Percentiles rank a stretch among this genome's conserved stretches.
Conservation (phyloP, 2,329 filamentous ascomycete genomes). For the Pyrenochaeta sp. region DNA sequence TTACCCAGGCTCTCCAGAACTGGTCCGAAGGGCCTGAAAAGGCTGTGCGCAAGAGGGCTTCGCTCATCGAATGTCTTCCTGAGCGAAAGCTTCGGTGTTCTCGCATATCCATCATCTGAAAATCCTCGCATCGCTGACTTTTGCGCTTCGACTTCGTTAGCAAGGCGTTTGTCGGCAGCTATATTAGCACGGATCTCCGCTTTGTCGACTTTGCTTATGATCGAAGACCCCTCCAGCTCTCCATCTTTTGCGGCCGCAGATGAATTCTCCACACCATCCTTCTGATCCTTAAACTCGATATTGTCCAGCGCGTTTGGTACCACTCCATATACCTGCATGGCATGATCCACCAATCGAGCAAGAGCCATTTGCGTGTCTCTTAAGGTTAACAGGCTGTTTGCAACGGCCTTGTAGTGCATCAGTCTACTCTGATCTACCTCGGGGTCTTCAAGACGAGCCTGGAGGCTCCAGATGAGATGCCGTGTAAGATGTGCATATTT, state of each 20-base stretch:
- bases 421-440: conserved; percentile 17
- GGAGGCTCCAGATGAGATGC: conserved; percentile 38
- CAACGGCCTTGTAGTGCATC: conserved; percentile 29
- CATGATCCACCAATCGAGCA: conserved; percentile 31
- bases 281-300: neutral
- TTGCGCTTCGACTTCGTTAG: conserved; percentile 37
- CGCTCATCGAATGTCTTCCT: conserved; percentile 29
- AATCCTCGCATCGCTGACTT: conserved; percentile 39
- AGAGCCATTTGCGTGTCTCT: conserved; percentile 43
- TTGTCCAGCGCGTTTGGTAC: conserved; percentile 18
- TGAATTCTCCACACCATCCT: neutral
- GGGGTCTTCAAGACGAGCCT: conserved; percentile 36
- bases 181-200: conserved; percentile 17
- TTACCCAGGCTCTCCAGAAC: conserved; percentile 37
- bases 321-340: conserved; percentile 33
- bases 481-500: conserved; percentile 41
- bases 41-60: conserved; percentile 38
- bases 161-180: conserved; percentile 32
- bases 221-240: neutral
- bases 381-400: conserved; percentile 36
- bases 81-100: conserved; percentile 17
- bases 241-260: neutral
- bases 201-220: conserved; percentile 7
- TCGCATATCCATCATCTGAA: conserved; percentile 39
- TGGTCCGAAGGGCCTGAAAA: conserved; percentile 42